Evolutionary conservation across 1,139 yeast genomes (phyloP), one percentile per base, ranked within the genome.

Genomic region (Kodamaea sp.): DNA sequence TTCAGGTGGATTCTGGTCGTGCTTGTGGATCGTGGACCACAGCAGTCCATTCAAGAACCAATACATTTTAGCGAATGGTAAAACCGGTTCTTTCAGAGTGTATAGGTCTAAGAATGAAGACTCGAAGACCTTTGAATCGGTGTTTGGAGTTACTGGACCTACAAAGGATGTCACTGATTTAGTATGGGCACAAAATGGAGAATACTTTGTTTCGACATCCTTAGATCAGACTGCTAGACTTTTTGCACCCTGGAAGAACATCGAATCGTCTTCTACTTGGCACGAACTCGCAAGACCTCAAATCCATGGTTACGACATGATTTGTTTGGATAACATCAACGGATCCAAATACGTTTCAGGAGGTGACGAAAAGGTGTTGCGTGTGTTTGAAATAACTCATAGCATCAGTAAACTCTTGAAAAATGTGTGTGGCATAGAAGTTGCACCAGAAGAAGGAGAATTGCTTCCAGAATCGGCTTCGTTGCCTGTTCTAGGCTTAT

Each of bases 221-320:
- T 63, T 87, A 32, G 99, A 94, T 55, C 98, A 94, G 61, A 92
- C 98, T 0, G 87, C 98, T 0, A 72, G 98, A 53, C 59, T 94
- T 16, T 83, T 73, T 60, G 82, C 95, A 0, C 77, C 76, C 14
- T 82, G 87, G 84, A 55, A 63, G 6, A 31, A 31, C 11, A 34
- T 41, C 28, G 59, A 70, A 38, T 35, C 42, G 3, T 28, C 26
- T 3, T 37, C 39, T n/a, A 66, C 78, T 1, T 89, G 96, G 96
- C 85, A 83, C 55, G 99, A 94, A 56, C 81, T 92, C 58, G 88
- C 96, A 1, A 75, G 99, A 48, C 98, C 98, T 0, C 99, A 94
- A 57, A 92, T 94, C 44, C 99, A 94, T 58, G 99, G 99, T 9
- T 94, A 88, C 55, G 97, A 94, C 56, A 89, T 94, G 97, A 75